A percentile compares a stretch with the other conserved stretches of the same genome.
phyloP scores from a whole-genome alignment of 371 early-diverging fungal genomes.

The Rhizopus delemar region DNA sequence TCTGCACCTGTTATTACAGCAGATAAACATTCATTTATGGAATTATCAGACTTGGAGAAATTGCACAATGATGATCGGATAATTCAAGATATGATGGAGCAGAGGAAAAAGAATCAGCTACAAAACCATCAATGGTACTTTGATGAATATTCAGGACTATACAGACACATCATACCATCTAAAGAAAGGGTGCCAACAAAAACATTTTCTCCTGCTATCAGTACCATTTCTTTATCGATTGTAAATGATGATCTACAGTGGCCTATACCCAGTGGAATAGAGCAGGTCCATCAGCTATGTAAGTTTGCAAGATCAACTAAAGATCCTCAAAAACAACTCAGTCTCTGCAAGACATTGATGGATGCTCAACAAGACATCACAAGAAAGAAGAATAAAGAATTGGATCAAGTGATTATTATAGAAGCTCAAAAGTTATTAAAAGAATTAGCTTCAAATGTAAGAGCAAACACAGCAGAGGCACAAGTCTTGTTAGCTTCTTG shows the following conservation, averaged over 20 bases:
- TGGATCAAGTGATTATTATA: conserved; percentile 57
- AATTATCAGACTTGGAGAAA: background rate
- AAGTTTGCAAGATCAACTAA: conserved; percentile 16
- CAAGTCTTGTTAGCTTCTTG: conserved; percentile 89
- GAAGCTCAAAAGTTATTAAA: conserved; percentile 80
- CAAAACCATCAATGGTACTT: conserved; percentile 37
- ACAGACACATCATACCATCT: conserved; percentile 25
- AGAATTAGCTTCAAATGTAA: conserved; percentile 57
- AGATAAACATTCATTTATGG: conserved; percentile 1
- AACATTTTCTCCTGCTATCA: background rate
- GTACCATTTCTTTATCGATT: background rate
- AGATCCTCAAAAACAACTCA: conserved; percentile 15
- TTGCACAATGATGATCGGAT: conserved; percentile 6
- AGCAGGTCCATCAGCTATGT: conserved; percentile 19
- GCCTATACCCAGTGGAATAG: conserved; percentile 7
- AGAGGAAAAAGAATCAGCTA: conserved; percentile 8
- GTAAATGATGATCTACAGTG: conserved; percentile 1
- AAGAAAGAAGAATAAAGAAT: conserved; percentile 20
- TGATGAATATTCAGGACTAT: conserved; percentile 40
- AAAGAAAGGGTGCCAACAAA: background rate
- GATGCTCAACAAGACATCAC: conserved; percentile 17
- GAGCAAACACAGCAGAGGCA: conserved; percentile 69
- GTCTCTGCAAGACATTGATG: conserved; percentile 25
- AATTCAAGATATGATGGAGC: conserved; percentile 3
- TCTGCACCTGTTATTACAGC: background rate